Base-by-base conservation (phyloP, 1,139 yeast species). In the Magnusiomyces tetraspermus region DNA sequence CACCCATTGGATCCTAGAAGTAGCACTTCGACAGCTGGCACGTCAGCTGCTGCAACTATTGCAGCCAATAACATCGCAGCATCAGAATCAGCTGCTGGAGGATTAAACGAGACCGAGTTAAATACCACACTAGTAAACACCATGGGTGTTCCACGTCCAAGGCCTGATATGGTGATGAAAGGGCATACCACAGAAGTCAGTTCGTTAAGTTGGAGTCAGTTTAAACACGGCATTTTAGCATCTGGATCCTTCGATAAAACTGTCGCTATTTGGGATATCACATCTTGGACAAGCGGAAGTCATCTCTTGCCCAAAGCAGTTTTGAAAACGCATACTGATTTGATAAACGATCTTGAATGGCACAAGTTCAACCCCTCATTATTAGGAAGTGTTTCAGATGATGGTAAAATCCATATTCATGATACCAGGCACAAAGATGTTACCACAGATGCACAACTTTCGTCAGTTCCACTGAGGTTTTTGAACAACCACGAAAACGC, bases 321-420 rank as follows among this genome's bases (percentile, higher is more conserved):
- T 23, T 58, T 60, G 47, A 53, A 55, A 15, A 61, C 67, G n/a
- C 68, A 65, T 49, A 57, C 61, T 1, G 64, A 66, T 26, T 58
- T 63, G 13, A 71, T 72, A 49, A 72, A 71, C 53, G 75, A 72
- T 52, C 69, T 71, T 10, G 63, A 65, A 1, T 78, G 82, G 77
- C 80, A 76, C 58, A 62, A 65, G 50, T 60, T 62, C 46, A 68
- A 74, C 52, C 67, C 74, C n/a, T 67, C 74, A 15, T 63, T 85
- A 42, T 79, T 87, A 63, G 95, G 82, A 0, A 81, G 92, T 2
- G 90, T 79, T 3, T 76, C 88, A 17, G 95, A 86, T 63, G 94
- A 85, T 63, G 78, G 77, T 56, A 72, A 79, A 1, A 72, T 89
- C 40, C 80, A 79, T 55, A 71, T 89, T 45, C 86, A 80, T 63